Percentiles rank a stretch among this genome's conserved stretches.
These are phyloP conservation scores for Sicyos baderoa DNA, from an alignment of 306 rosid genomes.

Conservation along the genomic window DNA sequence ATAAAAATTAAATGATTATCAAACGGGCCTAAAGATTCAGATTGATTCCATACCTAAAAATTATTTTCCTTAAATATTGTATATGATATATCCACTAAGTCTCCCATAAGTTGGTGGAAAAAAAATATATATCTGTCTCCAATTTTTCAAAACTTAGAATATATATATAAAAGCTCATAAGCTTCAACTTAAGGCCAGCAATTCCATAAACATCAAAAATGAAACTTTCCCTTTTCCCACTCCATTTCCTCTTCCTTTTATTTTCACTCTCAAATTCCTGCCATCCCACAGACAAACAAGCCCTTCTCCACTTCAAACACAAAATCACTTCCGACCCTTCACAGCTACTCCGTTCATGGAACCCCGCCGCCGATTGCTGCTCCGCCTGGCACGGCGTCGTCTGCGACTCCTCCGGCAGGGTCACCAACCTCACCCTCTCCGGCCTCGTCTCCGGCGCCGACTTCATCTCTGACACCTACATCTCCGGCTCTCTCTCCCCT, in stretches of 20 bases:
- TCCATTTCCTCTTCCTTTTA: slow-evolving; percentile 5
- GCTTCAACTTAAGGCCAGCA: not conserved
- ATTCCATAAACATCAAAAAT: not conserved
- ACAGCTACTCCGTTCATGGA: slow-evolving; percentile 41
- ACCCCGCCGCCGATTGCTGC: slow-evolving; percentile 48
- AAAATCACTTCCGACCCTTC: slow-evolving; percentile 48
- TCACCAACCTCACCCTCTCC: slow-evolving; percentile 31
- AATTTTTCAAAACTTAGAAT: not conserved
- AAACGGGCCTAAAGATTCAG: too few species aligned
- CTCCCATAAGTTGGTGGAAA: too few species aligned
- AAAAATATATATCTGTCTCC: too few species aligned
- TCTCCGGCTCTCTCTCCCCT: slow-evolving; percentile 53
- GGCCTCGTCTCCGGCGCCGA: slow-evolving; percentile 27
- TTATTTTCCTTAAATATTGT: too few species aligned
- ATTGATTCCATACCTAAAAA: too few species aligned
- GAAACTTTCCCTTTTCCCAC: slow-evolving; percentile 24
- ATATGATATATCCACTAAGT: too few species aligned
- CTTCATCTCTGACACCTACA: slow-evolving; percentile 37
- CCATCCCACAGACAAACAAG: slow-evolving; percentile 38
- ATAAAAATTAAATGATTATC: too few species aligned
- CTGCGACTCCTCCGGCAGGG: slow-evolving; percentile 46
- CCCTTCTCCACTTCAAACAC: slow-evolving; percentile 44
- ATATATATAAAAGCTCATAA: not conserved
- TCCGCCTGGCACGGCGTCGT: slow-evolving; percentile 44
- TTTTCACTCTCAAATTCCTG: slow-evolving; percentile 29